Conservation (phyloP, 129 eudicot species). For the Daucus carota region DH1_v3.0 NC_030385.2:33212501-33213000, state of each 20-base stretch:
- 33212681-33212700: slow-evolving; percentile 64
- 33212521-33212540: background rate
- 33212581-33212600: background rate
- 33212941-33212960: background rate
- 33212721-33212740: slow-evolving; percentile 62
- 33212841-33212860: slow-evolving; percentile 52
- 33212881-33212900: slow-evolving; percentile 72
- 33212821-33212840: slow-evolving; percentile 62
- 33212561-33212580: background rate
- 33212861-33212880: slow-evolving; percentile 83
- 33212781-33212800: slow-evolving; percentile 48
- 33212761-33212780: slow-evolving; percentile 64
- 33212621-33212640: slow-evolving; percentile 72
- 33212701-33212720: slow-evolving; percentile 65
- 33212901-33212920: slow-evolving; percentile 21
- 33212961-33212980: background rate
- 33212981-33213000: background rate
- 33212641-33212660: slow-evolving; percentile 61
- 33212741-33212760: slow-evolving; percentile 82
- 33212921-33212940: background rate
- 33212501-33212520: too few species aligned
- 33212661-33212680: slow-evolving; percentile 59
- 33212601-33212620: slow-evolving; percentile 42
- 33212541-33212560: background rate
- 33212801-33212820: slow-evolving; percentile 57